phyloP scores from a whole-genome alignment of 2,329 filamentous ascomycete genomes.

The Cladosporium sp. region DNA sequence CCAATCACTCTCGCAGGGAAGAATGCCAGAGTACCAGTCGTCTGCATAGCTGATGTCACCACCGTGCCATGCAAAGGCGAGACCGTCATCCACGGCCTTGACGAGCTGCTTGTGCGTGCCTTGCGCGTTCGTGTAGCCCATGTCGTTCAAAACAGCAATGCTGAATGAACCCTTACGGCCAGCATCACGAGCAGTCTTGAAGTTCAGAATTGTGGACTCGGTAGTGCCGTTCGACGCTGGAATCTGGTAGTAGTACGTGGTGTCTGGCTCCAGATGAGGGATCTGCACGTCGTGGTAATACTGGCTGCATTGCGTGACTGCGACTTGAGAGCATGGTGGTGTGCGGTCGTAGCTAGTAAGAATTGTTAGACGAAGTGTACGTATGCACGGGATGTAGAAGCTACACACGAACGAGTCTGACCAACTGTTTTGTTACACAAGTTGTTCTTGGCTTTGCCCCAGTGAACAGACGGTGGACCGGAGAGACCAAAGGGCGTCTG shows the following conservation, averaged over 20 bases:
- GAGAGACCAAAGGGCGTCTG: slow-evolving; percentile 57
- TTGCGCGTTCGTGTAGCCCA: slow-evolving; percentile 31
- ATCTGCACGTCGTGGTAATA: slow-evolving; percentile 25
- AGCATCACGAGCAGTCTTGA: slow-evolving; percentile 53
- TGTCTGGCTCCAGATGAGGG: slow-evolving; percentile 23
- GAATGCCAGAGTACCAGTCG: slow-evolving; percentile 50
- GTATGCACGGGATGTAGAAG: background rate
- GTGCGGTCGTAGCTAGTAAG: slow-evolving; percentile 50
- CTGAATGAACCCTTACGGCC: slow-evolving; percentile 58
- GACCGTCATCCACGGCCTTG: slow-evolving; percentile 51
- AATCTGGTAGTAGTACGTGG: slow-evolving; percentile 26
- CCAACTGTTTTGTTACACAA: slow-evolving; percentile 43
- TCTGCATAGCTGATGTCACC: slow-evolving; percentile 62
- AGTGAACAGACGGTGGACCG: slow-evolving; percentile 45
- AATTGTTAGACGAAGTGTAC: background rate
- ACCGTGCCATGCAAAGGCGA: slow-evolving; percentile 29
- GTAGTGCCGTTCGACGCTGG: slow-evolving; percentile 16
- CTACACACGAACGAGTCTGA: slow-evolving; percentile 40
- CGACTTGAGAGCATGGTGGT: slow-evolving; percentile 41
- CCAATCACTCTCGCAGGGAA: slow-evolving; percentile 50
- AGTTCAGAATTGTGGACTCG: slow-evolving; percentile 42
- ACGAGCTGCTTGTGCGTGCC: slow-evolving; percentile 43
- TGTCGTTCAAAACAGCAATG: slow-evolving; percentile 55
- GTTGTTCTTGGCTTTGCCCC: slow-evolving; percentile 39
- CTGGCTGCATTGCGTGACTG: slow-evolving; percentile 22